A percentile compares a stretch with the other conserved stretches of the same genome.
phyloP scores from a whole-genome alignment of 306 rosid species.

The Styphnolobium japonicum region DNA sequence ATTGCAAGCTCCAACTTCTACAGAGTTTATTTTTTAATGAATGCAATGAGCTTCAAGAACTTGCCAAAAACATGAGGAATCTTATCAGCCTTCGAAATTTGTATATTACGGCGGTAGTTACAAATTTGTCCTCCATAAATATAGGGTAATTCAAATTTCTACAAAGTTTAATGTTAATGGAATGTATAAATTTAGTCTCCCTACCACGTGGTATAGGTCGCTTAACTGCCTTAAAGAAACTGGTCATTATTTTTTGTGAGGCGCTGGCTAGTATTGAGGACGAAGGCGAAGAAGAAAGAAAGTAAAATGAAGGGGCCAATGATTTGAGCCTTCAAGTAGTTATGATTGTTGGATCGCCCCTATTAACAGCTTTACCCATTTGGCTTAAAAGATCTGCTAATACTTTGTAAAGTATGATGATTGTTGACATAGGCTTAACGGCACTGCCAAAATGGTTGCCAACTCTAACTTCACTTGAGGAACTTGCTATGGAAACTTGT shows the following conservation, averaged over 20 bases:
- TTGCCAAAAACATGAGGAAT: background rate
- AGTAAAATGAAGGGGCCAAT: background rate
- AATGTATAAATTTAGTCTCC: background rate
- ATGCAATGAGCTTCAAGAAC: background rate
- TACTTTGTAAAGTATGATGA: background rate
- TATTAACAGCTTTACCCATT: background rate
- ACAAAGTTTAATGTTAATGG: too few relatives aligned
- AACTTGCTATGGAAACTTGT: background rate
- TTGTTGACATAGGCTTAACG: too few relatives aligned
- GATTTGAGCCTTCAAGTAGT: background rate
- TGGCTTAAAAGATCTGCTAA: background rate
- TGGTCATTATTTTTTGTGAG: too few relatives aligned
- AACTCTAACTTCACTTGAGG: background rate
- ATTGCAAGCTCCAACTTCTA: background rate
- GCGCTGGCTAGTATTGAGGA: background rate
- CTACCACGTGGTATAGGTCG: background rate
- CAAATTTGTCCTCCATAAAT: background rate
- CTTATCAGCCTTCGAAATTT: background rate
- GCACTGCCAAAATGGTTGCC: background rate
- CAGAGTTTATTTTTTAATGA: background rate
- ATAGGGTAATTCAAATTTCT: background rate
- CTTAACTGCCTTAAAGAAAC: too few relatives aligned
- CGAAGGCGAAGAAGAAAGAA: background rate
- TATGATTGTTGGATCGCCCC: background rate
- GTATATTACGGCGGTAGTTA: background rate